Conservation (phyloP, 371 early-diverging fungal genomes). For the Mortierella sp. region DNA sequence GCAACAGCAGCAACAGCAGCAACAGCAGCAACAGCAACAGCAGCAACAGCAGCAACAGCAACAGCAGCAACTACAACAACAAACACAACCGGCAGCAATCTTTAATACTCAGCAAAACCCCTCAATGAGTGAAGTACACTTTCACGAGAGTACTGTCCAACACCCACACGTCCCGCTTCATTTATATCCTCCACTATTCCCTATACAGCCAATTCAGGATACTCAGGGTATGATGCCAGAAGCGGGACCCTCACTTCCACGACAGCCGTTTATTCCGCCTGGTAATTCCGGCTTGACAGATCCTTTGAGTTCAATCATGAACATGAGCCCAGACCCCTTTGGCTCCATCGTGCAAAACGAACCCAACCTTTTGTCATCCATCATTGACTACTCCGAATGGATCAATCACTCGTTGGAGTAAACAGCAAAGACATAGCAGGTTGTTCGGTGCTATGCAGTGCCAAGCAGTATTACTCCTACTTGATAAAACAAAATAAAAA, state of each 20-base stretch:
- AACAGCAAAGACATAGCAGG: background rate
- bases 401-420: constrained; percentile 43
- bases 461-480: too few relatives aligned
- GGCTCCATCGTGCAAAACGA: constrained; percentile 49
- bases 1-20: constrained; percentile 23
- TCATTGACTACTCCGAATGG: constrained; percentile 54
- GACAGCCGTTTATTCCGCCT: background rate
- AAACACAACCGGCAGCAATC: constrained; percentile 3
- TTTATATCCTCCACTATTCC: constrained; percentile 3
- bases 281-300: constrained; percentile 14
- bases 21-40: constrained; percentile 28
- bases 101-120: constrained; percentile 9
- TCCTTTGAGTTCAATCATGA: constrained; percentile 25
- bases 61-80: constrained; percentile 15
- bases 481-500: too few relatives aligned
- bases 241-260: too few relatives aligned
- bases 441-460: background rate
- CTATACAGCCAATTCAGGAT: too few relatives aligned
- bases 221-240: too few relatives aligned
- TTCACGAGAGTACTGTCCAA: constrained; percentile 1
- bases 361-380: constrained; percentile 46
- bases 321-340: constrained; percentile 42
- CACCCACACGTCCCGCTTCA: background rate
- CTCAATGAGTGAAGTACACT: background rate
- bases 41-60: constrained; percentile 26